Evolutionary conservation across 192 early-diverging fungal genomes (phyloP).

Genomic region (Funneliformis geosporum): DNA sequence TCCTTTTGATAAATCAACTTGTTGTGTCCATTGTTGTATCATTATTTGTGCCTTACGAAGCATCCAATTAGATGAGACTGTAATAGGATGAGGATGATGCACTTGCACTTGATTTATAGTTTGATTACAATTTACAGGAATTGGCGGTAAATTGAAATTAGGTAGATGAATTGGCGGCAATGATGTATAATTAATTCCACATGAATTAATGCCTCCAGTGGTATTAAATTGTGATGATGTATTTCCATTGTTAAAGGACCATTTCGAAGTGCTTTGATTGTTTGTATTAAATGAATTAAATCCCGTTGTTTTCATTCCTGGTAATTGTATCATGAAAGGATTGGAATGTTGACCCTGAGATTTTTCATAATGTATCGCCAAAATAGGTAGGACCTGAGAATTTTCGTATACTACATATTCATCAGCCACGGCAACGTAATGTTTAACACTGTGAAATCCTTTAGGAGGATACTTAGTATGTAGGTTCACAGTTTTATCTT

Average conservation of each 20-base stretch:
- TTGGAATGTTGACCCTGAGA: not conserved
- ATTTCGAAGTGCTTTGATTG: not conserved
- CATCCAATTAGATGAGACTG: not conserved
- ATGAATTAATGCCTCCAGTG: not conserved
- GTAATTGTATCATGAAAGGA: not conserved
- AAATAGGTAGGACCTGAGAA: conserved; percentile 8
- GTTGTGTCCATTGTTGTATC: conserved; percentile 9
- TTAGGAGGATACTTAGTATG: conserved; percentile 18
- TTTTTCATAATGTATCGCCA: conserved; percentile 11
- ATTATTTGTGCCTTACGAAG: conserved; percentile 11
- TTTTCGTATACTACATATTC: conserved; percentile 25
- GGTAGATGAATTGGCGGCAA: not conserved
- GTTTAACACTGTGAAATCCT: conserved; percentile 13
- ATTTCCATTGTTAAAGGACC: not conserved
- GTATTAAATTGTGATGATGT: not conserved
- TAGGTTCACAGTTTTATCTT: not conserved
- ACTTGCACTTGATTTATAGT: not conserved
- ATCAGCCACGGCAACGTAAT: conserved; percentile 23
- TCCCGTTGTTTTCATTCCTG: not conserved
- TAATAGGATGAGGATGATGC: no score
- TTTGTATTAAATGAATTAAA: not conserved
- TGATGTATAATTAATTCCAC: not conserved
- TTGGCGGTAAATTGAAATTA: not conserved
- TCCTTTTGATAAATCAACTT: not conserved
- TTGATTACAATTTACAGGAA: not conserved